Conservation (phyloP, 1,284 basidiomycete genomes). For the Dichomitus squalens region DNA sequence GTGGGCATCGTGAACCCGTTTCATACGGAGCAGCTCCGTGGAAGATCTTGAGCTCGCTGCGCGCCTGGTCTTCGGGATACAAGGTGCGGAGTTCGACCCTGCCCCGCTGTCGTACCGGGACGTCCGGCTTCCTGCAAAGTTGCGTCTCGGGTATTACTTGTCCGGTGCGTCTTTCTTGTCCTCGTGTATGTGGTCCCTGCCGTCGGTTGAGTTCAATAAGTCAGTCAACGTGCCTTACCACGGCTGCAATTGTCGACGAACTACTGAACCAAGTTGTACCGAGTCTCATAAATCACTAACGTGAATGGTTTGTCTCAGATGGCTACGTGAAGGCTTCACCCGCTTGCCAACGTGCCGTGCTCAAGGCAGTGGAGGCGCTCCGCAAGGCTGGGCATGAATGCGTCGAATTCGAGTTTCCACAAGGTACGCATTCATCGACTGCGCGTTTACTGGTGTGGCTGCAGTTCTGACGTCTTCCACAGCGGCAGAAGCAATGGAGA, state of each 20-base stretch:
- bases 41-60: conserved; percentile 67
- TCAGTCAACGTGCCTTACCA: background rate
- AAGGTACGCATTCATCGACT: conserved; percentile 40
- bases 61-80: conserved; percentile 55
- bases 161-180: conserved; percentile 44
- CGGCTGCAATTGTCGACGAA: too few relatives aligned
- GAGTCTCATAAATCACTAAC: too few relatives aligned
- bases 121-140: conserved; percentile 51
- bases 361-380: conserved; percentile 73
- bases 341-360: conserved; percentile 76
- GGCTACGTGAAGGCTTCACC: conserved; percentile 73
- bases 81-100: conserved; percentile 42
- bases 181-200: background rate
- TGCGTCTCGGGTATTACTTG: conserved; percentile 75
- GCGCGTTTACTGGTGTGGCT: background rate
- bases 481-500: conserved; percentile 55
- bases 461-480: background rate
- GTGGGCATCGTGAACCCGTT: too few relatives aligned
- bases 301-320: conserved; percentile 45
- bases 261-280: too few relatives aligned
- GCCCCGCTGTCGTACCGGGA: conserved; percentile 66
- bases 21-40: conserved; percentile 64
- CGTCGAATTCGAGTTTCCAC: conserved; percentile 59
- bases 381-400: conserved; percentile 76
- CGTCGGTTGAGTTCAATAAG: background rate